phyloP scores from a whole-genome alignment of 1,284 basidiomycete genomes.

The Xerocomus minutiporus region DNA sequence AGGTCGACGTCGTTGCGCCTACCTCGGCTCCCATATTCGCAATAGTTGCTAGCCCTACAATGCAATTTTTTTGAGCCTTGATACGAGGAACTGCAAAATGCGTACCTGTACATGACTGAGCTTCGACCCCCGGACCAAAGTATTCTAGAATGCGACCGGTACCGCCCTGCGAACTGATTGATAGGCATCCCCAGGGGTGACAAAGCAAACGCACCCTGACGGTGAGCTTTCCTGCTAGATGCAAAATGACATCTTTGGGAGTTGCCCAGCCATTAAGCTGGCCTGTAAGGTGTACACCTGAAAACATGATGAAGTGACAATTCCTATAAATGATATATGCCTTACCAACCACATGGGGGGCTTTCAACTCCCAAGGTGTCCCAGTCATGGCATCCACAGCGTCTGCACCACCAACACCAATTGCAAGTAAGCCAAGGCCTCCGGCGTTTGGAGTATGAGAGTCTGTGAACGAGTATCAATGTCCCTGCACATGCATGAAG shows the following conservation, averaged over 20 bases:
- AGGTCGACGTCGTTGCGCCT: slow-evolving; percentile 96
- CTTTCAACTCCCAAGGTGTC: slow-evolving; percentile 98
- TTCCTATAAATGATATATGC: background rate
- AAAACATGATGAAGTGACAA: slow-evolving; percentile 1
- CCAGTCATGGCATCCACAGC: slow-evolving; percentile 98
- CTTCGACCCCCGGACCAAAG: slow-evolving; percentile 89
- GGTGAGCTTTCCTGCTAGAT: slow-evolving; percentile 91
- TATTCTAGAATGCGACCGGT: slow-evolving; percentile 97
- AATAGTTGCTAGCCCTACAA: slow-evolving; percentile 81
- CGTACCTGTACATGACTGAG: slow-evolving; percentile 89
- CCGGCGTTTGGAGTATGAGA: slow-evolving; percentile 99
- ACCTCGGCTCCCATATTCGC: slow-evolving; percentile 99
- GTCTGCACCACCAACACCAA: slow-evolving; percentile 98
- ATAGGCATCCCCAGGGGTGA: slow-evolving; percentile 1
- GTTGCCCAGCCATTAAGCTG: slow-evolving; percentile 90
- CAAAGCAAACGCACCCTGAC: slow-evolving; percentile 63
- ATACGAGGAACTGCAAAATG: background rate
- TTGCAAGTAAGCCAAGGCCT: slow-evolving; percentile 95
- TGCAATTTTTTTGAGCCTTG: background rate
- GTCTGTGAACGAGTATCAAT: slow-evolving; percentile 48
- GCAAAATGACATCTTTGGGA: slow-evolving; percentile 94
- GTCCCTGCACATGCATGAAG: background rate
- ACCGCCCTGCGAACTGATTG: slow-evolving; percentile 60
- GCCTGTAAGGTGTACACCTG: slow-evolving; percentile 83
- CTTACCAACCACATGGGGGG: slow-evolving; percentile 82